phyloP scores from a whole-genome alignment of 1,139 yeast genomes.

The Saccharomyces hybrid region DNA sequence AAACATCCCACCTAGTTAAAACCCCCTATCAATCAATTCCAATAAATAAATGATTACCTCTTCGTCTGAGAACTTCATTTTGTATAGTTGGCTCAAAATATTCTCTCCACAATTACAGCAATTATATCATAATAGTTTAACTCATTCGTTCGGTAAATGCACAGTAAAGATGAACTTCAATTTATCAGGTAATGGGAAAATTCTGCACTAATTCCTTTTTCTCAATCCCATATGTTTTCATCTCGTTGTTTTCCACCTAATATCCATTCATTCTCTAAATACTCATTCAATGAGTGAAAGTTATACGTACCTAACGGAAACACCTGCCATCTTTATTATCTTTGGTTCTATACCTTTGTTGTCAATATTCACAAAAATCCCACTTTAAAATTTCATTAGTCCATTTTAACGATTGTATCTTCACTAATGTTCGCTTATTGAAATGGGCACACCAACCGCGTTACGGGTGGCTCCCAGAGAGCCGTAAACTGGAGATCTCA shows the following conservation, averaged over 20 bases:
- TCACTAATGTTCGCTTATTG: not conserved
- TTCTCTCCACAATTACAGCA: not conserved
- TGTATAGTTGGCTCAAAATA: not conserved
- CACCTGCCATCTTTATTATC: conserved; percentile 79
- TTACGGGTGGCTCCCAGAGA: not conserved
- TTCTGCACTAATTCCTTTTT: not conserved
- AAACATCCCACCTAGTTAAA: no score
- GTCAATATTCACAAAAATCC: not conserved
- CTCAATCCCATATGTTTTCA: not conserved
- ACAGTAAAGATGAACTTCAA: not conserved
- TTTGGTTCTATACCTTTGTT: conserved; percentile 3
- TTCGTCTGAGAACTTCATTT: not conserved
- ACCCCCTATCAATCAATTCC: no score
- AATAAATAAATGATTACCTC: not conserved
- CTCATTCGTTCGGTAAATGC: not conserved
- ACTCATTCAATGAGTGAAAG: not conserved
- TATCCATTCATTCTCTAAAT: not conserved
- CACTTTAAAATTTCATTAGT: not conserved
- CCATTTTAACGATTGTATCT: conserved; percentile 1
- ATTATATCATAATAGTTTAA: not conserved
- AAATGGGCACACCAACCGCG: not conserved
- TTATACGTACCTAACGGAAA: conserved; percentile 86
- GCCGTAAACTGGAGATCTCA: not conserved
- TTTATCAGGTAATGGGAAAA: not conserved
- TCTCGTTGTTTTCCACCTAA: not conserved